Evolutionary conservation across 495 filamentous ascomycete genomes (phyloP).

Genomic region (Penicillium taxi): DNA sequence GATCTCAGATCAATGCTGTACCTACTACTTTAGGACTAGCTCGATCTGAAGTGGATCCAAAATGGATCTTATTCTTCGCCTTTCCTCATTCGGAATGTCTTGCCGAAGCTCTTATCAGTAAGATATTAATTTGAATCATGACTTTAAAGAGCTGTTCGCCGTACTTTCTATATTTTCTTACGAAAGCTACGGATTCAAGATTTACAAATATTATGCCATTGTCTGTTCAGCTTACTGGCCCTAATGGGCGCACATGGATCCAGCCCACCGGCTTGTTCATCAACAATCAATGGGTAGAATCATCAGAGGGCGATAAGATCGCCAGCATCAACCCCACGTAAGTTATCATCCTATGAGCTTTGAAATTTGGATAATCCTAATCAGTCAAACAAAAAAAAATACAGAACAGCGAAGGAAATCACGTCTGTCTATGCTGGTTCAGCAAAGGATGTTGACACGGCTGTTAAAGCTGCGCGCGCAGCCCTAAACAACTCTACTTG

Average conservation of each 20-base stretch:
- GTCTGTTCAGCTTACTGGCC: constrained; percentile 31
- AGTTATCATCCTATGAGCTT: constrained; percentile 32
- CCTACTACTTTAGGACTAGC: too few relatives aligned
- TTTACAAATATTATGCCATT: constrained; percentile 13
- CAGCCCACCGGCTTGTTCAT: constrained; percentile 83
- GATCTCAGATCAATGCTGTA: background rate
- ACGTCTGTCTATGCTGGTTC: constrained; percentile 76
- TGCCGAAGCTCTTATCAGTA: constrained; percentile 13
- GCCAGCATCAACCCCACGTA: constrained; percentile 73
- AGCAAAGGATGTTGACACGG: constrained; percentile 68
- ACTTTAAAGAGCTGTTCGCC: constrained; percentile 16
- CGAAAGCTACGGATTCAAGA: background rate
- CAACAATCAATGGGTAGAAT: constrained; percentile 84
- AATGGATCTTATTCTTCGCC: too few relatives aligned
- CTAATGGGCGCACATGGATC: constrained; percentile 73
- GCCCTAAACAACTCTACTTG: constrained; percentile 74
- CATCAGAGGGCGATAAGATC: constrained; percentile 62
- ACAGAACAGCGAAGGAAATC: constrained; percentile 66
- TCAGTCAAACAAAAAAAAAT: too few relatives aligned
- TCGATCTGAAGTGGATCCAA: too few relatives aligned
- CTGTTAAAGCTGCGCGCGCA: constrained; percentile 72
- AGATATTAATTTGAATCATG: too few relatives aligned
- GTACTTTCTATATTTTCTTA: constrained; percentile 6
- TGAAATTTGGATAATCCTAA: background rate
- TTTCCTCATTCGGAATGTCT: constrained; percentile 17